Conservation (phyloP, 306 rosid genomes). For the Malus domestica region ASM211411v1 NC_041803.1:18503501-18504000, state of each 20-base stretch:
- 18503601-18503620: neutral
- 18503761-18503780: constrained; percentile 83
- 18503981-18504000: neutral
- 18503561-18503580: neutral
- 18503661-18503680: neutral
- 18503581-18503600: neutral
- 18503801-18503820: constrained; percentile 82
- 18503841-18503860: constrained; percentile 71
- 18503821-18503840: constrained; percentile 97
- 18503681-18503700: neutral
- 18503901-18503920: neutral
- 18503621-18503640: neutral
- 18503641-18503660: neutral
- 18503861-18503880: constrained; percentile 14
- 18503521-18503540: neutral
- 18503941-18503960: neutral
- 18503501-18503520: neutral
- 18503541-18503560: neutral
- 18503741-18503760: constrained; percentile 87
- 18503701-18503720: constrained; percentile 87
- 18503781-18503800: constrained; percentile 71
- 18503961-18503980: neutral
- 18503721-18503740: constrained; percentile 88
- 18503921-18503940: neutral
- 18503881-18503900: constrained; percentile 19